Evolutionary conservation across 2,329 filamentous ascomycete species (phyloP).

Genomic region (Chrysosporium queenslandicum): DNA sequence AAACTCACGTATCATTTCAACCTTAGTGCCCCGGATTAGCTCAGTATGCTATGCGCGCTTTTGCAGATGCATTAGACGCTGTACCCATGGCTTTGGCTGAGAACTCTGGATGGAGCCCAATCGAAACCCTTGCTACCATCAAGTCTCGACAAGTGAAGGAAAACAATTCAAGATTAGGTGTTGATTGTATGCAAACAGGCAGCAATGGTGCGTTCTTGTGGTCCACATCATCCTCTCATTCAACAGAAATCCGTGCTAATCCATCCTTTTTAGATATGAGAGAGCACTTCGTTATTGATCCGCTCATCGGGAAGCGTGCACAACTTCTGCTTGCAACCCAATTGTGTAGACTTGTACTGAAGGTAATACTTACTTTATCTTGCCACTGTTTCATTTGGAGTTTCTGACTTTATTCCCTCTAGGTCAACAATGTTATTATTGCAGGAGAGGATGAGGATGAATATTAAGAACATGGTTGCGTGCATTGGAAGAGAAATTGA

Average conservation of each 20-base stretch:
- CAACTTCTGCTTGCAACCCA: slow-evolving; percentile 94
- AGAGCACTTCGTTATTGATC: slow-evolving; percentile 95
- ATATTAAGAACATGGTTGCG: slow-evolving; percentile 46
- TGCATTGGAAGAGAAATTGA: background rate
- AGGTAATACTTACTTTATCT: slow-evolving; percentile 44
- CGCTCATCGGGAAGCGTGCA: slow-evolving; percentile 94
- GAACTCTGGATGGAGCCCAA: slow-evolving; percentile 92
- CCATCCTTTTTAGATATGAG: slow-evolving; percentile 63
- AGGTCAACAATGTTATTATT: slow-evolving; percentile 88
- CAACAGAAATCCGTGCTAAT: slow-evolving; percentile 10
- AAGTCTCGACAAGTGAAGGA: slow-evolving; percentile 95
- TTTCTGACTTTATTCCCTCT: slow-evolving; percentile 1
- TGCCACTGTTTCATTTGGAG: background rate
- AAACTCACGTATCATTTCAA: background rate
- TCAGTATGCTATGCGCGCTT: slow-evolving; percentile 98
- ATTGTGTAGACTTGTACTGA: slow-evolving; percentile 94
- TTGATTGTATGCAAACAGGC: slow-evolving; percentile 95
- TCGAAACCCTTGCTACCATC: slow-evolving; percentile 85
- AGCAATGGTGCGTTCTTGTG: slow-evolving; percentile 57
- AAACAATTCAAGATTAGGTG: slow-evolving; percentile 67
- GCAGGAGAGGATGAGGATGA: slow-evolving; percentile 78
- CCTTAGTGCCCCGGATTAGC: slow-evolving; percentile 77
- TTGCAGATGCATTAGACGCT: slow-evolving; percentile 85
- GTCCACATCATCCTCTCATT: background rate
- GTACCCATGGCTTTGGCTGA: slow-evolving; percentile 94